These are phyloP conservation scores for Peniophora sp. DNA, from an alignment of 1,284 basidiomycete genomes.

Conservation along the genomic window DNA sequence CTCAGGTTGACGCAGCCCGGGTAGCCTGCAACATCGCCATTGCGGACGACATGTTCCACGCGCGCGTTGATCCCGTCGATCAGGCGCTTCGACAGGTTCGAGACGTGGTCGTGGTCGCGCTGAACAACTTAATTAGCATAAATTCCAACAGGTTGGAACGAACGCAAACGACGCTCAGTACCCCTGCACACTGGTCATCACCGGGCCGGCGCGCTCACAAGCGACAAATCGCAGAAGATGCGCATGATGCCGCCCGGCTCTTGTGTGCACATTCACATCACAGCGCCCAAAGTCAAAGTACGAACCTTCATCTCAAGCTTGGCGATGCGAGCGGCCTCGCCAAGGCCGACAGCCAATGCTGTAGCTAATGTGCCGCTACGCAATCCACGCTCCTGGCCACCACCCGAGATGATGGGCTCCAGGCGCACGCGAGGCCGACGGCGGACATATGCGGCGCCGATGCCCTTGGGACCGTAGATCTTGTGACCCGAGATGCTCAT, in stretches of 20 bases:
- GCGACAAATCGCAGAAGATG: slow-evolving; percentile 5
- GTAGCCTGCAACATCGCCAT: slow-evolving; percentile 86
- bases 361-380: slow-evolving; percentile 91
- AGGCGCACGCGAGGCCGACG: slow-evolving; percentile 88
- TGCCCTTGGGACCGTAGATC: slow-evolving; percentile 95
- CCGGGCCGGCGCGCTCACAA: slow-evolving; percentile 36
- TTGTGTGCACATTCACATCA: slow-evolving; percentile 46
- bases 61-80: slow-evolving; percentile 75
- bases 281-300: slow-evolving; percentile 19
- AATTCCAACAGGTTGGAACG: too few relatives aligned
- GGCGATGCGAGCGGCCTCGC: slow-evolving; percentile 92
- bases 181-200: slow-evolving; percentile 79
- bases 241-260: slow-evolving; percentile 11
- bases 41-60: slow-evolving; percentile 88
- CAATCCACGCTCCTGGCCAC: slow-evolving; percentile 95
- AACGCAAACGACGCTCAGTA: slow-evolving; percentile 56
- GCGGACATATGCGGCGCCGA: slow-evolving; percentile 93
- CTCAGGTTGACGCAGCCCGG: slow-evolving; percentile 93
- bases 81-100: slow-evolving; percentile 75
- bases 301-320: slow-evolving; percentile 89
- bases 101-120: slow-evolving; percentile 81
- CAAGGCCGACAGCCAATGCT: slow-evolving; percentile 87
- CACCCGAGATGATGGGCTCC: slow-evolving; percentile 93
- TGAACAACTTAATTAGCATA: slow-evolving; percentile 26
- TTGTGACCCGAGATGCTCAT: slow-evolving; percentile 98